Evolutionary conservation across 2,329 filamentous ascomycete species (phyloP).

Genomic region (Xylaria sp.): DNA sequence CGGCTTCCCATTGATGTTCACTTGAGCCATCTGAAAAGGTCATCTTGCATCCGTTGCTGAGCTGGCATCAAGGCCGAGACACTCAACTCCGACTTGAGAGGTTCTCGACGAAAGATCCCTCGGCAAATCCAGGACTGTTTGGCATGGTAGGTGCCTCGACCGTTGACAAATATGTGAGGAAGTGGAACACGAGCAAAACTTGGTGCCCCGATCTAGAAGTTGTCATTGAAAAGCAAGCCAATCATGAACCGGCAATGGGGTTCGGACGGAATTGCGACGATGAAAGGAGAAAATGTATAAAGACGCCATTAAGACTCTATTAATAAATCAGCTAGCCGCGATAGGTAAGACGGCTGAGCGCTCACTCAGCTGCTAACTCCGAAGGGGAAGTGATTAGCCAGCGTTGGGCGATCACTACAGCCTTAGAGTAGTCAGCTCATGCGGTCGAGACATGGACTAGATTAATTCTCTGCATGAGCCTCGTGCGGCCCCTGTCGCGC

Average conservation of each 20-base stretch:
- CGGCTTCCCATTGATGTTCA: neutral
- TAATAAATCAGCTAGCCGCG: constrained; percentile 22
- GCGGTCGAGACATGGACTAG: constrained; percentile 25
- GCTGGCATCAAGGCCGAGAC: constrained; percentile 12
- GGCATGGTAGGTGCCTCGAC: neutral
- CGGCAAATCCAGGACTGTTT: neutral
- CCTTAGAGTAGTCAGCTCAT: constrained; percentile 33
- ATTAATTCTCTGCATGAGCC: constrained; percentile 32
- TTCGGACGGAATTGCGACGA: constrained; percentile 9
- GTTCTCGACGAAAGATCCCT: constrained; percentile 1
- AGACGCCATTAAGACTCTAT: constrained; percentile 23
- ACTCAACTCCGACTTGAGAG: constrained; percentile 8
- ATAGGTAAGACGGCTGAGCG: constrained; percentile 3
- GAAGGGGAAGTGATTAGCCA: constrained; percentile 27
- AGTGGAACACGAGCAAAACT: constrained; percentile 28
- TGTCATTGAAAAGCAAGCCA: constrained; percentile 21
- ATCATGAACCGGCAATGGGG: constrained; percentile 3
- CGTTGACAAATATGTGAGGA: constrained; percentile 35
- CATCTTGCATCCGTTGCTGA: neutral
- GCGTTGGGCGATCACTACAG: constrained; percentile 15
- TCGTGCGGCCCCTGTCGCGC: constrained; percentile 30
- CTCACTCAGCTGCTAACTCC: constrained; percentile 27
- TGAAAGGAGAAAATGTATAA: constrained; percentile 2
- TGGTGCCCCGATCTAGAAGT: constrained; percentile 23
- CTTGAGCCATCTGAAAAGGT: neutral